These are phyloP conservation scores for Botryotinia narcissicola DNA, from an alignment of 2,329 filamentous ascomycete genomes.

Conservation along the genomic window DNA sequence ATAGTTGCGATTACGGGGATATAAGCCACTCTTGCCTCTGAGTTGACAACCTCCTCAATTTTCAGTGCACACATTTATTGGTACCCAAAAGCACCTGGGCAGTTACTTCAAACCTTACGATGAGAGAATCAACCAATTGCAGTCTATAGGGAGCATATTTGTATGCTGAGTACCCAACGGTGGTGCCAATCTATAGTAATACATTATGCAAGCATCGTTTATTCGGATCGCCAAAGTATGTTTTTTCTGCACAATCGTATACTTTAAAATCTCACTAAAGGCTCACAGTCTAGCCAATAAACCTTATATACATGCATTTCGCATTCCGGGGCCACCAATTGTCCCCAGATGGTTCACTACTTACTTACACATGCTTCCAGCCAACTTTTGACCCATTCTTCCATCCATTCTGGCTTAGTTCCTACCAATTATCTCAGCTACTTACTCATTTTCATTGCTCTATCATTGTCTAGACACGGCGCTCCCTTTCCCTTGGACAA, in stretches of 20 bases:
- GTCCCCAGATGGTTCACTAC: background rate
- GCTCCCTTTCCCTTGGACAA: too few species aligned
- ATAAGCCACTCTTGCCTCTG: background rate
- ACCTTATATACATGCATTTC: background rate
- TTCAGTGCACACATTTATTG: background rate
- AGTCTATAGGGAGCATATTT: too few species aligned
- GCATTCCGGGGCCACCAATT: background rate
- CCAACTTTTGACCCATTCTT: background rate
- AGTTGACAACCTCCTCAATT: background rate
- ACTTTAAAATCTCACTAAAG: background rate
- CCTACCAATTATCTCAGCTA: too few species aligned
- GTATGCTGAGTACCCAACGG: too few species aligned
- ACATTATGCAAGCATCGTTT: too few species aligned
- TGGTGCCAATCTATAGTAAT: too few species aligned
- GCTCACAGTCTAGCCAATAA: too few species aligned
- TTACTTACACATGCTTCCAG: background rate
- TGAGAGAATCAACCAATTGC: background rate
- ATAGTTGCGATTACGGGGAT: background rate
- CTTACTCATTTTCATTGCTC: too few species aligned
- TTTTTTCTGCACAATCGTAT: background rate
- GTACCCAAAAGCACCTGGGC: background rate
- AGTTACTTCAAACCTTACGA: background rate
- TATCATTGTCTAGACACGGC: too few species aligned
- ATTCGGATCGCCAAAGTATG: too few species aligned
- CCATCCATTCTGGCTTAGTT: too few species aligned